Evolutionary conservation across 2,329 filamentous ascomycete species (phyloP).

Genomic region (Catunica adiposa): DNA sequence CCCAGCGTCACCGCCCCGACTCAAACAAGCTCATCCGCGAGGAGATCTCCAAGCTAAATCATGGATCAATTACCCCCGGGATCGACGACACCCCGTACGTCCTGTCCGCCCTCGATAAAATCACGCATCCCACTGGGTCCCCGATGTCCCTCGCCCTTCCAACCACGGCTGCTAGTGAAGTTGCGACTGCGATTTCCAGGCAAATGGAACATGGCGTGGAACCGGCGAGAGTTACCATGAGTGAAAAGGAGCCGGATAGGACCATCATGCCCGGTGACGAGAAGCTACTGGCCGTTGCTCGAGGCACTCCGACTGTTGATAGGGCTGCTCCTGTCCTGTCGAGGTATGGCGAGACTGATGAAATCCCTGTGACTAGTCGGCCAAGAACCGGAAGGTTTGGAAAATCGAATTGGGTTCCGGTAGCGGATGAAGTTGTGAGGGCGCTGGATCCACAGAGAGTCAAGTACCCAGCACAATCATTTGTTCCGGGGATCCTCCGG

Average conservation of each 20-base stretch:
- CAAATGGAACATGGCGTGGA: slow-evolving; percentile 5
- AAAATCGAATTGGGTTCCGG: slow-evolving; percentile 20
- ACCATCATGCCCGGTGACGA: neutral
- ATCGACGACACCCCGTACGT: slow-evolving; percentile 78
- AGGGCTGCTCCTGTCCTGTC: neutral
- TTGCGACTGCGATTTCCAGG: slow-evolving; percentile 3
- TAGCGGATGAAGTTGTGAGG: slow-evolving; percentile 20
- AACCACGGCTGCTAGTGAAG: neutral
- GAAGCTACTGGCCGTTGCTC: neutral
- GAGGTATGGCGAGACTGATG: neutral
- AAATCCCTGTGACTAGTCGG: neutral
- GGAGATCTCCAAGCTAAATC: neutral
- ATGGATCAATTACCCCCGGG: slow-evolving; percentile 49
- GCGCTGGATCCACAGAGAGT: slow-evolving; percentile 25
- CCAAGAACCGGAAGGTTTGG: slow-evolving; percentile 2
- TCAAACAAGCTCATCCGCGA: neutral
- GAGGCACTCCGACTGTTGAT: neutral
- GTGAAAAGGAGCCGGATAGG: neutral
- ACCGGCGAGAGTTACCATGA: neutral
- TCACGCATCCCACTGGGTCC: slow-evolving; percentile 56
- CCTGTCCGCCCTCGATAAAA: slow-evolving; percentile 72
- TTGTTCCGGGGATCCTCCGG: slow-evolving; percentile 55
- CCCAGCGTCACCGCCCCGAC: neutral
- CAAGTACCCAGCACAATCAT: slow-evolving; percentile 40
- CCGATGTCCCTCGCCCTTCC: slow-evolving; percentile 6